These are phyloP conservation scores for Moricandia moricandioides DNA, from an alignment of 345 rosid species.

Conservation along the genomic window DNA sequence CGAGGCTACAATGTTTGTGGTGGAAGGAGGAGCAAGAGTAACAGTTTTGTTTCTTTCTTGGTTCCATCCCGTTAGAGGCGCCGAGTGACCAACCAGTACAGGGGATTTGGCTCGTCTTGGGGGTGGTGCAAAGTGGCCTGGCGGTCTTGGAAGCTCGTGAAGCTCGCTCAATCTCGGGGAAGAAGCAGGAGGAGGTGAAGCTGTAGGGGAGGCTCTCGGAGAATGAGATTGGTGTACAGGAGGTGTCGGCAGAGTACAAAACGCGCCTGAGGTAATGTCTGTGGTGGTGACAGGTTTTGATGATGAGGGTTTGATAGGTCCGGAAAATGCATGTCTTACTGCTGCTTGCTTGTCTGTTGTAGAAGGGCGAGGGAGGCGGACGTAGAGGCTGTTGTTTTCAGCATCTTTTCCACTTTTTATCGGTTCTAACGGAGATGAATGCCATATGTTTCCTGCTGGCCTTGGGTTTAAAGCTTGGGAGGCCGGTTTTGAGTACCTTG, in stretches of 20 bases:
- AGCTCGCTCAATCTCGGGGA: conserved; percentile 83
- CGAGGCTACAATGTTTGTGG: conserved; percentile 50
- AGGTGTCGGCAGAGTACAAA: conserved; percentile 42
- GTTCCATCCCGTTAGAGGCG: conserved; percentile 67
- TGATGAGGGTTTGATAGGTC: conserved; percentile 64
- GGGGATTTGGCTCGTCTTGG: conserved; percentile 56
- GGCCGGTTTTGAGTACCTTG: conserved; percentile 43
- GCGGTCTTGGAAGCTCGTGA: conserved; percentile 97
- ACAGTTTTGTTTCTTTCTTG: conserved; percentile 48
- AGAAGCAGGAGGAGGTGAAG: conserved; percentile 80
- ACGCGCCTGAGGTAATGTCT: conserved; percentile 21
- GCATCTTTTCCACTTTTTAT: conserved; percentile 47
- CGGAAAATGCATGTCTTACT: conserved; percentile 67
- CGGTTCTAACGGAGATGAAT: conserved; percentile 89
- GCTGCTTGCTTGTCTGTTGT: conserved; percentile 51
- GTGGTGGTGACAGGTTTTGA: conserved; percentile 48
- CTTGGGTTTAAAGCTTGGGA: conserved; percentile 42
- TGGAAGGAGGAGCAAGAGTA: conserved; percentile 36
- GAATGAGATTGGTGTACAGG: conserved; percentile 39
- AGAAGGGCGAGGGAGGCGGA: conserved; percentile 60
- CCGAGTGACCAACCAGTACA: conserved; percentile 68
- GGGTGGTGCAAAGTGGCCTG: conserved; percentile 41
- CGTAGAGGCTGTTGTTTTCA: conserved; percentile 35
- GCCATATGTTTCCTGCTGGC: conserved; percentile 59
- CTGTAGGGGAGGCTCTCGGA: conserved; percentile 69